phyloP scores from a whole-genome alignment of 805 yeast genomes.

The Saturnispora bothae region DNA sequence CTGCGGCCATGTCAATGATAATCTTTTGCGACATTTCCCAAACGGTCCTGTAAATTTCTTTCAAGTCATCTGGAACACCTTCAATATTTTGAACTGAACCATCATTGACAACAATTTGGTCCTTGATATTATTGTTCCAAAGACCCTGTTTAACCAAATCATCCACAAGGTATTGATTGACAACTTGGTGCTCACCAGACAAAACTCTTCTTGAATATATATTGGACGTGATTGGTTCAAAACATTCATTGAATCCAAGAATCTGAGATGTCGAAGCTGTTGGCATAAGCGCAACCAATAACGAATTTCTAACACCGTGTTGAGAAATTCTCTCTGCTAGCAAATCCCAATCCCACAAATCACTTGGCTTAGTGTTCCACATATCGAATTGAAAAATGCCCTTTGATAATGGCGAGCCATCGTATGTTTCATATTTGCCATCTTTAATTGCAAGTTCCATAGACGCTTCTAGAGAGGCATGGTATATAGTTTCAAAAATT shows the following conservation, averaged over 20 bases:
- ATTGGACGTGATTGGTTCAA: slow-evolving; percentile 92
- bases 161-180: slow-evolving; percentile 73
- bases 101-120: slow-evolving; percentile 59
- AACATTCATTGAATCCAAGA: slow-evolving; percentile 87
- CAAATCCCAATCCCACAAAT: slow-evolving; percentile 77
- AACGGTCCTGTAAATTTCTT: slow-evolving; percentile 79
- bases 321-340: slow-evolving; percentile 48
- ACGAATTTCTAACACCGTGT: slow-evolving; percentile 76
- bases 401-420: slow-evolving; percentile 84
- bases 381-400: slow-evolving; percentile 80
- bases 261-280: slow-evolving; percentile 97
- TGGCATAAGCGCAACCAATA: slow-evolving; percentile 93
- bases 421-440: slow-evolving; percentile 65
- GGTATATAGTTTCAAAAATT: slow-evolving; percentile 92
- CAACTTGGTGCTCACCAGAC: slow-evolving; percentile 90
- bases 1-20: slow-evolving; percentile 81
- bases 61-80: slow-evolving; percentile 63
- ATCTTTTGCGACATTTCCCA: slow-evolving; percentile 91
- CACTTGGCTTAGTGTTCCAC: slow-evolving; percentile 75
- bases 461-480: slow-evolving; percentile 84
- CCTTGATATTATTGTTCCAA: slow-evolving; percentile 76
- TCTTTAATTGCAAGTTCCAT: slow-evolving; percentile 59
- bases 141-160: slow-evolving; percentile 75
- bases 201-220: slow-evolving; percentile 83
- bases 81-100: slow-evolving; percentile 81